Percentiles rank a stretch among this genome's conserved stretches.
Evolutionary conservation across 768 basidiomycete genomes (phyloP).

Genomic region (Tricholoma furcatifolium): DNA sequence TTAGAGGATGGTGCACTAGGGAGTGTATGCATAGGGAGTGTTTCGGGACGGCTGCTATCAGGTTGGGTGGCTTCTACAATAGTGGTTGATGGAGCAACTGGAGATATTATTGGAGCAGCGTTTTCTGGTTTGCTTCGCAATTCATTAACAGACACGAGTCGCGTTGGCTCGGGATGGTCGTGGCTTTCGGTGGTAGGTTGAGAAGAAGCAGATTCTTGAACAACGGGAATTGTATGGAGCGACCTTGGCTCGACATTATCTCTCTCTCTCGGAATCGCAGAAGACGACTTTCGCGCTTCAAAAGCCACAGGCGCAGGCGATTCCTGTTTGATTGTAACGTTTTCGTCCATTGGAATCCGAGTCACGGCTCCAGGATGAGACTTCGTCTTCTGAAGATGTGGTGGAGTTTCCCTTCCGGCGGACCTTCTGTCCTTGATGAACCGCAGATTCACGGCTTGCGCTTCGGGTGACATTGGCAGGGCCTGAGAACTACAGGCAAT

Average conservation of each 20-base stretch:
- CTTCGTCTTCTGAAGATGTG: constrained; percentile 5
- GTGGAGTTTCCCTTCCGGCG: constrained; percentile 12
- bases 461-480: constrained; percentile 21
- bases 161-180: no score
- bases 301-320: neutral
- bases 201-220: no score
- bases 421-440: constrained; percentile 20
- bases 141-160: no score
- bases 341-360: neutral
- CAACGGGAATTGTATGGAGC: no score
- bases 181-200: no score
- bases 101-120: no score
- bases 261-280: no score
- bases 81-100: no score
- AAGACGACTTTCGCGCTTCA: neutral
- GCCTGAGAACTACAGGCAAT: constrained; percentile 19
- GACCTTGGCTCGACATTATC: no score
- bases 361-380: neutral
- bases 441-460: constrained; percentile 27
- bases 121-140: no score
- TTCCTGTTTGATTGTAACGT: constrained; percentile 1
- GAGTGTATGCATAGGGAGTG: neutral
- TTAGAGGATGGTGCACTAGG: neutral
- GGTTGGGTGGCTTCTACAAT: no score
- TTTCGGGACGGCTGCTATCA: neutral